Percentiles rank a stretch among this genome's conserved stretches.
Conservation (phyloP, 345 rosid species). For the Eucalyptus cloeziana region DNA sequence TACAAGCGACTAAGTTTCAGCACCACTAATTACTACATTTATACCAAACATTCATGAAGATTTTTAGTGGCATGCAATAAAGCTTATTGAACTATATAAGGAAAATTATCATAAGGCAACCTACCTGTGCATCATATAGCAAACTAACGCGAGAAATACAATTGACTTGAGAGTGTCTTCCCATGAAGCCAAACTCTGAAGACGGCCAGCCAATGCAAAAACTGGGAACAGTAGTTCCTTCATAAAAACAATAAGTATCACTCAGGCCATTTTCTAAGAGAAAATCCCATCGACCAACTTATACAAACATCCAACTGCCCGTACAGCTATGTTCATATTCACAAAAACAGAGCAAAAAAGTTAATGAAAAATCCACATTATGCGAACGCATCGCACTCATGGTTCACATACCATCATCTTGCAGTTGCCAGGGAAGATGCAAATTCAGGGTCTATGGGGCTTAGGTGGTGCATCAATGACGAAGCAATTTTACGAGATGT, state of each 20-base stretch:
- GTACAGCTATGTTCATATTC: not conserved
- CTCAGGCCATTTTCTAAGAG: not conserved
- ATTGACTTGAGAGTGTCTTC: slow-evolving; percentile 55
- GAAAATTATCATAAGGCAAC: not conserved
- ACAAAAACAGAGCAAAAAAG: not conserved
- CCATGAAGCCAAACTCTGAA: slow-evolving; percentile 62
- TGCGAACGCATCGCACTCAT: not conserved
- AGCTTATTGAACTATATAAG: not conserved
- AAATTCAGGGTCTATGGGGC: not conserved
- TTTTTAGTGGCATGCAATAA: not conserved
- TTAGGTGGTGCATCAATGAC: not conserved
- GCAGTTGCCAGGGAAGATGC: not conserved
- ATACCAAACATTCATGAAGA: not conserved
- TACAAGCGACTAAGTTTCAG: not conserved
- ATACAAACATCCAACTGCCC: not conserved
- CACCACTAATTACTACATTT: not conserved
- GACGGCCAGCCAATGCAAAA: slow-evolving; percentile 25
- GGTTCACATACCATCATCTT: not conserved
- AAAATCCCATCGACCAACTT: not conserved
- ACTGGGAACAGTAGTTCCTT: slow-evolving; percentile 76
- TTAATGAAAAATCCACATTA: not conserved
- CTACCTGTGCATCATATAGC: slow-evolving; percentile 34
- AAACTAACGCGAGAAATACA: slow-evolving; percentile 33
- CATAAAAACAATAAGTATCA: not conserved
- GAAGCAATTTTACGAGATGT: not conserved